Percentiles rank a stretch among this genome's conserved stretches.
Conservation (phyloP, 495 filamentous ascomycete species). For the Hyaloscypha finlandica region DNA sequence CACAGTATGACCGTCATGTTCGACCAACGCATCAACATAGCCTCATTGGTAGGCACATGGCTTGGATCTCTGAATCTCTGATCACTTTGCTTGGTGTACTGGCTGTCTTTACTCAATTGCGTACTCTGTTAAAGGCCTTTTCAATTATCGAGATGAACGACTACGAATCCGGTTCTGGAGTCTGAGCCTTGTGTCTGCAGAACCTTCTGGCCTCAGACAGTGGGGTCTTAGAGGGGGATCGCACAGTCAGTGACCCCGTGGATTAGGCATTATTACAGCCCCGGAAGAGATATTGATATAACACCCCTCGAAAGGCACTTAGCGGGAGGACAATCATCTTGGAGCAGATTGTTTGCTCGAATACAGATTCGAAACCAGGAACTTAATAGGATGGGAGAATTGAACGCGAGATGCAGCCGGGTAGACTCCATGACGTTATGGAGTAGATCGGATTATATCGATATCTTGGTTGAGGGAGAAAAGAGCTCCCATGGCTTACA, state of each 20-base stretch:
- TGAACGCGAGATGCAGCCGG: background rate
- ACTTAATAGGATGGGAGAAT: background rate
- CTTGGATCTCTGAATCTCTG: too few species aligned
- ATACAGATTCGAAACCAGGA: background rate
- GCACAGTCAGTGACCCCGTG: background rate
- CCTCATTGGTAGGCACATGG: too few species aligned
- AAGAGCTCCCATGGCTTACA: background rate
- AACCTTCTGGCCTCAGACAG: background rate
- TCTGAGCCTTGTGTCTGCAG: background rate
- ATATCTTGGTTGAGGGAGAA: background rate
- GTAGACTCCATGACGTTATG: background rate
- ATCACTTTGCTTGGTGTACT: too few species aligned
- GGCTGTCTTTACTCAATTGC: too few species aligned
- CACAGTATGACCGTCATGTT: too few species aligned
- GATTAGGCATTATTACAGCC: background rate
- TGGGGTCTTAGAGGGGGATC: background rate
- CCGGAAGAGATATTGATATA: background rate
- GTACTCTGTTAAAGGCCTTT: background rate
- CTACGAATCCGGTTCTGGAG: background rate
- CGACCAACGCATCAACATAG: too few species aligned
- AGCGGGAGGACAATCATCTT: background rate
- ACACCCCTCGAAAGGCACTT: background rate
- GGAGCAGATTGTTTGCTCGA: background rate
- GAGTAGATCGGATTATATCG: background rate
- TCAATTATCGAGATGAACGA: background rate